Evolutionary conservation across 306 rosid species (phyloP), one percentile per base, ranked within the genome.

Genomic region (Geum urbanum): DNA sequence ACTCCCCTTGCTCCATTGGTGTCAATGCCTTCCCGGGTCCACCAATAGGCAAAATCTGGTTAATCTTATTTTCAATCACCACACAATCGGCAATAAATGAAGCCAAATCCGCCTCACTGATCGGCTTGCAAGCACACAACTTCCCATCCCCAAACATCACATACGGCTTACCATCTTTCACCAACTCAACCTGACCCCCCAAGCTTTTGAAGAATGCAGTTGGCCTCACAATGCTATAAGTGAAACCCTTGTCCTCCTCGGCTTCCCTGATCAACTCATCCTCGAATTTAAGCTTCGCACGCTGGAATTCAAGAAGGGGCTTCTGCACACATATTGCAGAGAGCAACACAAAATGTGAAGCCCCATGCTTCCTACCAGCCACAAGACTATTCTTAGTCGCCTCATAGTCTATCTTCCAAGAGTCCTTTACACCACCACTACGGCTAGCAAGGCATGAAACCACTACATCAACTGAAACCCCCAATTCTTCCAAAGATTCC

Each of bases 81-180:
- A 87, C 95, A 62, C 97, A 91, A 79, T 95, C 99, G 6, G 81
- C 87, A 58, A 95, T 91, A 67, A 95, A 95, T 1, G 96, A 89
- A 56, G 99, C 99, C 77, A 95, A 89, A 82, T 95, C 96, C 7
- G 68, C 59, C 80, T 95, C 92, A 16, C 99, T 89, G 0, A 95
- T 95, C 5, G 96, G 99, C 73, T 95, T 91, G 69, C 99, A 89
- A 73, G 99, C 95, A 73, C 97, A 95, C 79, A 95, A 64, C 62
- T 80, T 89, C 37, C 99, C 99, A 80, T 95, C 97, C 20, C 99
- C 99, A 87, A 95, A 95, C 97, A 95, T 95, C 19, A 95, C 99
- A 82, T 87, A 95, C 1, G 99, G 99, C 86, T 95, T 95, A 66
- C 99, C 99, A 76, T 89, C 95, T 78, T 91, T 95, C 86, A 91